phyloP scores from a whole-genome alignment of 2,329 filamentous ascomycete species.

The Aspergillus pseudonomiae region DNA sequence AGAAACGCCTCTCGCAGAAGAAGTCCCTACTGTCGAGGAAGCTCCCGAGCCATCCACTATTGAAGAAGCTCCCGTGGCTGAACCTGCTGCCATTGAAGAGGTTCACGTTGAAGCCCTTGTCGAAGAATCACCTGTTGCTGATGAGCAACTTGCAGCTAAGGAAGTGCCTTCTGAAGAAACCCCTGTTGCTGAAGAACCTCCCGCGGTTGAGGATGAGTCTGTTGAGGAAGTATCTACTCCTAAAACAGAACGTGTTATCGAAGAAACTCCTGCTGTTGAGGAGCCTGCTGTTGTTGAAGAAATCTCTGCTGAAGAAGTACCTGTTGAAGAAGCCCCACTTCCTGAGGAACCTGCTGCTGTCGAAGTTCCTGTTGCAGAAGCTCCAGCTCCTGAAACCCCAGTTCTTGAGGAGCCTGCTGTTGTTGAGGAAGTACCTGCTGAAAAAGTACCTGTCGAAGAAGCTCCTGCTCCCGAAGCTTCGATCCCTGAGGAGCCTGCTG shows the following conservation, averaged over 20 bases:
- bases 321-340: slow-evolving; percentile 17
- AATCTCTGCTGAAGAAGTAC: slow-evolving; percentile 12
- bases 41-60: not conserved
- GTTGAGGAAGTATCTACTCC: slow-evolving; percentile 14
- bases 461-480: slow-evolving; percentile 2
- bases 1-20: slow-evolving; percentile 15
- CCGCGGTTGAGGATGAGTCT: slow-evolving; percentile 14
- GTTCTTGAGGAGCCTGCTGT: slow-evolving; percentile 18
- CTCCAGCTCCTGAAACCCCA: slow-evolving; percentile 9
- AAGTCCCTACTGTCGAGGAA: slow-evolving; percentile 20
- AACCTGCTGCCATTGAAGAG: slow-evolving; percentile 8
- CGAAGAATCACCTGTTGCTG: slow-evolving; percentile 14
- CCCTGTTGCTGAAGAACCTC: not conserved
- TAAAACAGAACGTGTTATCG: slow-evolving; percentile 13
- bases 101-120: slow-evolving; percentile 16
- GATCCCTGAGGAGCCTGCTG: slow-evolving; percentile 19
- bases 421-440: slow-evolving; percentile 19
- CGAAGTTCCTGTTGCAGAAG: not conserved
- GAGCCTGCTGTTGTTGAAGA: slow-evolving; percentile 16
- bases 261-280: slow-evolving; percentile 17
- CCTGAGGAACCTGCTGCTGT: not conserved
- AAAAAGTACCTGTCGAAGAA: slow-evolving; percentile 8
- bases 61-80: slow-evolving; percentile 18
- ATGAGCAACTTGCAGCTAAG: slow-evolving; percentile 24
- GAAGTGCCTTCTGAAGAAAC: slow-evolving; percentile 14